Base-by-base conservation (phyloP, 2,329 filamentous ascomycete genomes). In the Alternaria angustiovoidea region DNA sequence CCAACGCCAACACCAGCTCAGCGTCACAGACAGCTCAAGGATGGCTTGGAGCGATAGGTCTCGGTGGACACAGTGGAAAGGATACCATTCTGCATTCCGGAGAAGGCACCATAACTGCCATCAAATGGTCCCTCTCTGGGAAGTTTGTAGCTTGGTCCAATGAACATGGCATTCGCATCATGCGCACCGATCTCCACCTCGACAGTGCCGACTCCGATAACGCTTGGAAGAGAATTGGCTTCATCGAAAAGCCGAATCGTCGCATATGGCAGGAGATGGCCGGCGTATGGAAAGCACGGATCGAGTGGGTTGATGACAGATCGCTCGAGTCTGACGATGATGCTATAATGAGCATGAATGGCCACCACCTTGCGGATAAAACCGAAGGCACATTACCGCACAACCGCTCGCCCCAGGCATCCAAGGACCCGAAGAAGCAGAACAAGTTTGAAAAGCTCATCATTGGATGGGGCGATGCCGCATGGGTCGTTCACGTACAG, bases 261-360 rank as follows among this genome's bases (percentile, higher is more conserved):
- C 88, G 91, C 8, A 89, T 91, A 57, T 98, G 95, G 93, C 93
- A 97, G 67, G 93, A 96, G 42, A 97, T 99, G 94, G 94, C 94
- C 0, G 88, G 91, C 47, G 92, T 97, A 4, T 98, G 95, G 94
- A 97, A 94, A 80, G 92, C 92, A 2, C 86, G 94, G 22, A 89
- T 89, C 1, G 93, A 98, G 75, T 99, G 95, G 95, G 90, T 98
- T 44, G 92, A 98, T 71, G 91, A 96, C 70, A 86, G 89, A 62
- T 84, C 87, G 6, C 83, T 97, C n/a, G 91, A 94, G 67, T 84
- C 82, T 3, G 91, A 94, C 54, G 89, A 93, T 36, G 84, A 87
- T 24, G 78, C 80, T 8, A 77, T 75, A 44, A 72, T 76, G 34
- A 73, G 70, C 44, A 57, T 77, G 57, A 78, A 81, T 51, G 73